Conservation (phyloP, 495 filamentous ascomycete species). For the Thermothielavioides terrestris region DNA sequence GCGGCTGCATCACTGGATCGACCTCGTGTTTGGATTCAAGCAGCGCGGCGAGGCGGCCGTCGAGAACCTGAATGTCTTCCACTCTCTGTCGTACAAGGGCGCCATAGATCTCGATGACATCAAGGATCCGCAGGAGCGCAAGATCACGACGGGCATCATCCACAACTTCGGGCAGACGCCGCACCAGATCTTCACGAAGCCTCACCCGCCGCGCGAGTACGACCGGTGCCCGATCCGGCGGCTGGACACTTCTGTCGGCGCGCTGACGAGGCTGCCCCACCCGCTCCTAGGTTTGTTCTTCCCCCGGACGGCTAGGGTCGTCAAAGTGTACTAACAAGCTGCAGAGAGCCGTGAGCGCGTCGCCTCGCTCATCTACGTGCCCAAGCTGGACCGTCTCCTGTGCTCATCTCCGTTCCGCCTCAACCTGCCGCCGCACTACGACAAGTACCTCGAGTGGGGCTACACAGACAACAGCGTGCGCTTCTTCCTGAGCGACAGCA, state of each 20-base stretch:
- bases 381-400: slow-evolving; percentile 73
- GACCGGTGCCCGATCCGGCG: slow-evolving; percentile 50
- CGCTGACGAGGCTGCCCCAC: slow-evolving; percentile 70
- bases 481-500: slow-evolving; percentile 74
- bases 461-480: slow-evolving; percentile 88
- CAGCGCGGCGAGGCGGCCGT: slow-evolving; percentile 90
- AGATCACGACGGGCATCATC: slow-evolving; percentile 88
- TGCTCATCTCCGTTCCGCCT: slow-evolving; percentile 75
- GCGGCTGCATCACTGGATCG: slow-evolving; percentile 90
- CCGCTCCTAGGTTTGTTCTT: slow-evolving; percentile 52
- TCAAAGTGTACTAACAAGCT: slow-evolving; percentile 10
- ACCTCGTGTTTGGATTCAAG: slow-evolving; percentile 90
- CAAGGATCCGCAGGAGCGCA: slow-evolving; percentile 71
- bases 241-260: slow-evolving; percentile 70
- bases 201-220: slow-evolving; percentile 67
- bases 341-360: slow-evolving; percentile 72
- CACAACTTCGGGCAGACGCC: slow-evolving; percentile 99
- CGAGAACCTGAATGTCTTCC: slow-evolving; percentile 90
- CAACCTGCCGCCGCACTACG: slow-evolving; percentile 77
- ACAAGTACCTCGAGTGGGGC: slow-evolving; percentile 93
- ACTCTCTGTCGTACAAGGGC: slow-evolving; percentile 88
- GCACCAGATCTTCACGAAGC: slow-evolving; percentile 78
- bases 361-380: slow-evolving; percentile 64
- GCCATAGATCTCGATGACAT: slow-evolving; percentile 90
- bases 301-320: no score